Conservation (phyloP, 2,329 filamentous ascomycete genomes). For the Penicillium brasilianum region DNA sequence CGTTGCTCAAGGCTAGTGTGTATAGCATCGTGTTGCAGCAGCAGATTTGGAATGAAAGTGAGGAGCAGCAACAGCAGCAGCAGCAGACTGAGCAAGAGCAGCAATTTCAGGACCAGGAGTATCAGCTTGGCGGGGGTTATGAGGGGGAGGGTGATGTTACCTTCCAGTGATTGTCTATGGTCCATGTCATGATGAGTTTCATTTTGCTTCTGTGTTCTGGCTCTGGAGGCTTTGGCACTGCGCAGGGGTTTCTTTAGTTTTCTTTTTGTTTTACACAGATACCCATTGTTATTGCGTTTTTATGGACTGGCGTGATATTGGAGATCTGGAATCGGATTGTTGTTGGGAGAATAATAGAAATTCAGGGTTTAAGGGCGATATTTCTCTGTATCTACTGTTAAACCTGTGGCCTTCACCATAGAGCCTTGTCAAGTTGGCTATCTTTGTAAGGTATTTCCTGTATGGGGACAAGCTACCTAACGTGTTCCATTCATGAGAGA, state of each 20-base stretch:
- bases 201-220: conserved; percentile 12
- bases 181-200: not conserved
- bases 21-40: conserved; percentile 99
- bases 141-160: conserved; percentile 35
- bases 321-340: not conserved
- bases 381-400: too few relatives aligned
- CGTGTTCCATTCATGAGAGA: not conserved
- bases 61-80: conserved; percentile 40
- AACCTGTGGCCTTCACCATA: too few relatives aligned
- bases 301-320: conserved; percentile 16
- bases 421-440: too few relatives aligned
- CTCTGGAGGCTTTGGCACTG: conserved; percentile 10
- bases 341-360: not conserved
- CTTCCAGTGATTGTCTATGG: conserved; percentile 19
- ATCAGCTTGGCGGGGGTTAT: conserved; percentile 22
- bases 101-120: conserved; percentile 28
- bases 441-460: too few relatives aligned
- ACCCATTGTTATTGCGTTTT: conserved; percentile 23
- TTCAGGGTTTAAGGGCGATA: too few relatives aligned
- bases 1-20: conserved; percentile 93
- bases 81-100: conserved; percentile 34
- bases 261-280: conserved; percentile 27
- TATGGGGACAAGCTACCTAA: not conserved
- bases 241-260: conserved; percentile 8
- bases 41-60: conserved; percentile 75